Evolutionary conservation across 2,329 filamentous ascomycete genomes (phyloP), one percentile per base, ranked within the genome.

Genomic region (Myriosclerotinia scirpicola): DNA sequence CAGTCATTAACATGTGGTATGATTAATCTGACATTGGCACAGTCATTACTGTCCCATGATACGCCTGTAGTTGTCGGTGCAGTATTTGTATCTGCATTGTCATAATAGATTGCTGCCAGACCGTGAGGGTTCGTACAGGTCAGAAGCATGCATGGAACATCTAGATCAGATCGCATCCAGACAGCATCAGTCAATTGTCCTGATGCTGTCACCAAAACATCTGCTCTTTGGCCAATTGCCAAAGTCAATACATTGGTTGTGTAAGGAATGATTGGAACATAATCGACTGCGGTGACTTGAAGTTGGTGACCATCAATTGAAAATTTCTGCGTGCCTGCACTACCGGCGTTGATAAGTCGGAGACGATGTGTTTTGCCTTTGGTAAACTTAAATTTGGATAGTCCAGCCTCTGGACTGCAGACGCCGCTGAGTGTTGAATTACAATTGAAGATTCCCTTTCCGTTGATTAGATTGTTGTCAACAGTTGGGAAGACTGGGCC

Each of bases 81-180:
- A 38, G 34, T 4, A 14, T 22, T 67, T 17, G 58, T 55, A 56
- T 64, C 42, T 14, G 65, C 65, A 14, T 64, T 42, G 5, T 63
- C 58, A 53, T 67, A 67, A 44, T 67, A 67, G 55, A 91, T 80
- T 9, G 82, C 85, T 0, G 87, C 89, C 0, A 85, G 72, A 3
- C 83, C 87, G 66, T 81, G 72, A 4, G 81, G 81, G 56, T 85
- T 81, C 34, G 77, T 78, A 2, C 81, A 74, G 2, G 52, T 52
- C 30, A 80, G 71, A 6, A 83, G 81, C 64, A 66, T 66, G 78
- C 84, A 86, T 5, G 72, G 69, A 2, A 75, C 77, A 46, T 72
- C 70, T 6, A 87, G 75, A 73, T 82, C 84, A 65, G 82, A 79
- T 53, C 86, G 83, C 79, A 89, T 85, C 84, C 85, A 88, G 72